Evolutionary conservation across 768 basidiomycete genomes (phyloP).

Genomic region (Sarcodon sp.): DNA sequence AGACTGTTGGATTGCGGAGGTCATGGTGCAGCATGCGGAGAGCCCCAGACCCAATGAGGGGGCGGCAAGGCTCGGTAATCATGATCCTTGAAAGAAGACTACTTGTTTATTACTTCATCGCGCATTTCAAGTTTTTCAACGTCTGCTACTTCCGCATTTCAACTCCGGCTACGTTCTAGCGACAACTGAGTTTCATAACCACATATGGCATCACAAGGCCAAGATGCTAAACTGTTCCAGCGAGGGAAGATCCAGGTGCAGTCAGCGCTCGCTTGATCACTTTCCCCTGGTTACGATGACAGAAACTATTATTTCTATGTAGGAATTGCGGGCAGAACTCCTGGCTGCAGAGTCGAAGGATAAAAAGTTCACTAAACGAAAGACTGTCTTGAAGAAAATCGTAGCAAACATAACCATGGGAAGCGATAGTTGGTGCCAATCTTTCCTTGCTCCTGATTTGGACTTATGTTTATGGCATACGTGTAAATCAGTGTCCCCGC

Average conservation of each 20-base stretch:
- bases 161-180: too few species aligned
- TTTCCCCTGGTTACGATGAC: slow-evolving; percentile 3
- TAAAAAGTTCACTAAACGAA: slow-evolving; percentile 90
- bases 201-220: slow-evolving; percentile 39
- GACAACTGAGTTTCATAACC: not conserved
- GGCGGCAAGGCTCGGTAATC: too few species aligned
- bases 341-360: slow-evolving; percentile 90
- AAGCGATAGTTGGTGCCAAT: slow-evolving; percentile 74
- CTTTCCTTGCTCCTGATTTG: slow-evolving; percentile 4
- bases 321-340: slow-evolving; percentile 88
- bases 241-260: slow-evolving; percentile 83
- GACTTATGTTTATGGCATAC: slow-evolving; percentile 9
- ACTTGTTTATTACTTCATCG: too few species aligned
- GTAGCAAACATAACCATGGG: slow-evolving; percentile 99
- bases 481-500: slow-evolving; percentile 61
- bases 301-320: slow-evolving; percentile 8
- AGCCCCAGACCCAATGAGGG: too few species aligned
- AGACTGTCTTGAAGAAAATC: slow-evolving; percentile 92
- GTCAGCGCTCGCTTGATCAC: slow-evolving; percentile 3
- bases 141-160: too few species aligned
- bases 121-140: too few species aligned
- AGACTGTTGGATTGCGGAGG: slow-evolving; percentile 3
- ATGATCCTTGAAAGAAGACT: too few species aligned
- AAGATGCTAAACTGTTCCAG: slow-evolving; percentile 88
- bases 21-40: not conserved